Base-by-base conservation (phyloP, 2,329 filamentous ascomycete species). In the Lasiodiplodia sp. region DNA sequence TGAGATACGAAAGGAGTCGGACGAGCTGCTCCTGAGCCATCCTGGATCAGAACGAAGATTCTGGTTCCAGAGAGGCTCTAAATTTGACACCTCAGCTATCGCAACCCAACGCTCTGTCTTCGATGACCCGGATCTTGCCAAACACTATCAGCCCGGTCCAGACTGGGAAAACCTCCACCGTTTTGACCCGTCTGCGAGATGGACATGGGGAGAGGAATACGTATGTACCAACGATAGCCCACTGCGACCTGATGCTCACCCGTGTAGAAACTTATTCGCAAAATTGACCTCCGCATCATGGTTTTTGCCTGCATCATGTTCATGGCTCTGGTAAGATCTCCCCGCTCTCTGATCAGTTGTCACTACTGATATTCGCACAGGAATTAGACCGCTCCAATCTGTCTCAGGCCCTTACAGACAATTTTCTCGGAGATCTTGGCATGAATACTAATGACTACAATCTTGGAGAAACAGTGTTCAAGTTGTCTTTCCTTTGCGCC, bases 221-320 rank as follows among this genome's bases (percentile, higher is more conserved):
- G 49, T 56, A 38, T 28, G 38, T 16, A 56, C 6, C 21, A n/a
- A 10, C 31, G 12, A 10, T 25, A 3, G 31, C 25, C 11, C 10
- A 14, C 12, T 16, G 2, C n/a, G 14, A 31, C 10, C 52, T 3
- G 12, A 12, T 40, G 28, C 18, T 60, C 2, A 60, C 40, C 2
- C 4, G 6, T 14, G 31, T 37, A 76, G 65, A 70, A 68, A 37
- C 53, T 75, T 14, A 72, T 76, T n/a, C 71, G 73, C 12, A 76
- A 76, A 51, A 77, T 80, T 47, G 78, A 80, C 70, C 6, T 70
- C 10, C 73, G 73, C 12, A 78, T 80, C 55, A 75, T 78, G 74
- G 47, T 77, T 34, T 79, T 75, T 66, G 74, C 78, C 69, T 84
- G 84, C 44, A 72, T 85, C 69, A 84, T 83, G 81, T 85, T 85